phyloP scores from a whole-genome alignment of 257 asterid species.

The Linaria vulgaris region DNA sequence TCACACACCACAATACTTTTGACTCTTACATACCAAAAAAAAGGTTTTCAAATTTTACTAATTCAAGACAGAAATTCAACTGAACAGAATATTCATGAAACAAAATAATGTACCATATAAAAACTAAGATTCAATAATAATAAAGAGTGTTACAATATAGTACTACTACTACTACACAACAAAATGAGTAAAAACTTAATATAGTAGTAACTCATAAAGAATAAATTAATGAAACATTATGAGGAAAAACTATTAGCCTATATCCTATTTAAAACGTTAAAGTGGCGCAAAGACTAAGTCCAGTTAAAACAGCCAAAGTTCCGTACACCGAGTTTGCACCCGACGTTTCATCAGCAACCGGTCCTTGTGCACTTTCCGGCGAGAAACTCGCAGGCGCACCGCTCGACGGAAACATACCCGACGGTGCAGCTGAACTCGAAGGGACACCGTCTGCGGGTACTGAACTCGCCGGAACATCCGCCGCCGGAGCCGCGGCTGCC shows the following conservation, averaged over 20 bases:
- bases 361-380: constrained; percentile 52
- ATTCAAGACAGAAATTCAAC: too few species aligned
- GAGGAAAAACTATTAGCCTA: background rate
- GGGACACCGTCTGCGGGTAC: constrained; percentile 38
- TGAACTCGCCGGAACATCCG: constrained; percentile 41
- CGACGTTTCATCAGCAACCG: constrained; percentile 50
- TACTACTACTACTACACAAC: too few species aligned
- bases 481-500: constrained; percentile 5
- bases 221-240: constrained; percentile 1
- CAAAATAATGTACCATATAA: too few species aligned
- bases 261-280: constrained; percentile 31
- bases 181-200: too few species aligned
- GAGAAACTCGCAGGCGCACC: constrained; percentile 50
- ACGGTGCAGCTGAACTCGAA: constrained; percentile 50
- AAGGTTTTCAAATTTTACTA: too few species aligned
- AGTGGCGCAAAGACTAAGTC: constrained; percentile 46
- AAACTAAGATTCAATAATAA: too few species aligned
- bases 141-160: too few species aligned
- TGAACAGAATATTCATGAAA: too few species aligned
- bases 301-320: constrained; percentile 35
- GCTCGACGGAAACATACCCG: constrained; percentile 44
- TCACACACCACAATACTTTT: too few species aligned
- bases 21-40: too few species aligned
- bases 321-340: constrained; percentile 26
- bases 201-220: background rate